phyloP scores from a whole-genome alignment of 805 yeast genomes.

The Ogataea salicorniae region DNA sequence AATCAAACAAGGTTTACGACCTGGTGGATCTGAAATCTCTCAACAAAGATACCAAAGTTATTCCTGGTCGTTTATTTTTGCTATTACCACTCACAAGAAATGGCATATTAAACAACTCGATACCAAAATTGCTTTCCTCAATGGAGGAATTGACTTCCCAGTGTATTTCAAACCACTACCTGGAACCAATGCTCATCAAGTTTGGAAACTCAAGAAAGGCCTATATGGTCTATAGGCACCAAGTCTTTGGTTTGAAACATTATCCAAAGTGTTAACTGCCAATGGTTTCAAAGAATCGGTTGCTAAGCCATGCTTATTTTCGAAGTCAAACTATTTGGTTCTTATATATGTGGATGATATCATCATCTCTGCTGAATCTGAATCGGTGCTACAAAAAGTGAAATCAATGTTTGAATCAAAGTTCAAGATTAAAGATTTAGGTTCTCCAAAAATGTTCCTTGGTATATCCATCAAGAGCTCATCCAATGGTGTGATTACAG shows the following conservation, averaged over 20 bases:
- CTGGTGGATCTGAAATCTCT: too few species aligned
- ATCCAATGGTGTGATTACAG: too few species aligned
- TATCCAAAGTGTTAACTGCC: neutral
- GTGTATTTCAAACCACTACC: conserved; percentile 5
- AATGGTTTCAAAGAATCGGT: neutral
- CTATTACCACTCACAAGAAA: neutral
- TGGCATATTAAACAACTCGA: conserved; percentile 5
- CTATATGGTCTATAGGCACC: conserved; percentile 4
- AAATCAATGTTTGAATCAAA: neutral
- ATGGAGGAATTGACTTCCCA: conserved; percentile 5
- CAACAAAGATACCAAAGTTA: too few species aligned
- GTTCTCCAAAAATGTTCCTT: neutral
- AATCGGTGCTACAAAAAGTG: neutral
- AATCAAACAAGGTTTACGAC: too few species aligned
- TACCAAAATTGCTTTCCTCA: conserved; percentile 7
- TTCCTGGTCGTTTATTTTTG: neutral
- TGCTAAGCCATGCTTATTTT: neutral
- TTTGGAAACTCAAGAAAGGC: conserved; percentile 3
- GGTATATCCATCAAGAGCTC: neutral
- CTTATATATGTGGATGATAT: conserved; percentile 2
- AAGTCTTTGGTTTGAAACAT: neutral
- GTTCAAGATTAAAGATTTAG: neutral
- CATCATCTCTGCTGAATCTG: neutral
- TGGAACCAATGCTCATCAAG: neutral
- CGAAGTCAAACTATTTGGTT: neutral